These are phyloP conservation scores for Thelephora ganbajun DNA, from an alignment of 768 basidiomycete species.

Conservation along the genomic window DNA sequence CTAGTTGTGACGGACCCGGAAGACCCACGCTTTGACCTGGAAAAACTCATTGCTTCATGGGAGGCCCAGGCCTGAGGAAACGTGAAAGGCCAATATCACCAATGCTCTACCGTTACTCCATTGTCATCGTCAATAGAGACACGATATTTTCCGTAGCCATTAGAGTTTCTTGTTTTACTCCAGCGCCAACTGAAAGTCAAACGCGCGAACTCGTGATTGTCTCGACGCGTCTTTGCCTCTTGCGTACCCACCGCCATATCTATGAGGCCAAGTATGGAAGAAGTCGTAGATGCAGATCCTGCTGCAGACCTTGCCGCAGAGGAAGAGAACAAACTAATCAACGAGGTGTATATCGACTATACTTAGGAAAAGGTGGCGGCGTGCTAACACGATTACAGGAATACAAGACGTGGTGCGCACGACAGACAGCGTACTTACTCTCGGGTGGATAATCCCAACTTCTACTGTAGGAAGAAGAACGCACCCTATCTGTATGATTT, in stretches of 20 bases:
- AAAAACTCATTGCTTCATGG: constrained; percentile 71
- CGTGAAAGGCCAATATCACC: not conserved
- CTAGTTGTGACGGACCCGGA: constrained; percentile 83
- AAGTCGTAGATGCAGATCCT: constrained; percentile 62
- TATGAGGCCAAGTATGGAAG: constrained; percentile 37
- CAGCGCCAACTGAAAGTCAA: too few relatives aligned
- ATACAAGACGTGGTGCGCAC: constrained; percentile 66
- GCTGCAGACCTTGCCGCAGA: constrained; percentile 52
- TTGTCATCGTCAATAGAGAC: constrained; percentile 12
- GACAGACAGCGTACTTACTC: not conserved
- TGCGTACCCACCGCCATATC: not conserved
- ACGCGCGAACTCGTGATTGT: too few relatives aligned
- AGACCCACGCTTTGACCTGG: constrained; percentile 90
- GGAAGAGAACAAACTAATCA: constrained; percentile 80
- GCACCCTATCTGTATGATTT: constrained; percentile 96
- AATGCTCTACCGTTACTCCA: not conserved
- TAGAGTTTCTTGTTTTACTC: too few relatives aligned
- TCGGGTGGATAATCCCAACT: not conserved
- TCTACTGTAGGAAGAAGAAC: constrained; percentile 71
- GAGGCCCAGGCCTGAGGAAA: constrained; percentile 52
- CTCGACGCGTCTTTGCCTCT: not conserved
- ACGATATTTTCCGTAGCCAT: too few relatives aligned
- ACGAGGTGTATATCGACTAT: constrained; percentile 41
- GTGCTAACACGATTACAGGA: constrained; percentile 33
- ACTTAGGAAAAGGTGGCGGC: not conserved